Conservation (phyloP, 108 stramenopile genomes). For the Fistulifera solaris region DNA sequence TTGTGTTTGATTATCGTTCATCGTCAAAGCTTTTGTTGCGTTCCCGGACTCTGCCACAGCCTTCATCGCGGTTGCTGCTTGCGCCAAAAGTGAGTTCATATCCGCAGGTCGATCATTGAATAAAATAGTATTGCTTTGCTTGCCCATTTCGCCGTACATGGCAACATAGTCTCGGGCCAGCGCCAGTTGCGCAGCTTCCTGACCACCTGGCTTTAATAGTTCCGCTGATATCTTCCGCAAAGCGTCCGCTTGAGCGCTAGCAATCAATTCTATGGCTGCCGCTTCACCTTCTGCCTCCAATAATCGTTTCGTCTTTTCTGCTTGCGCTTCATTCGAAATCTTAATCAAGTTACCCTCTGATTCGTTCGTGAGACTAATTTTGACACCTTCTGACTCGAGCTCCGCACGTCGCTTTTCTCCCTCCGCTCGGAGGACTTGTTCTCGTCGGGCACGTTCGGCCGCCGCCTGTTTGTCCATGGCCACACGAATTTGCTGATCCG, state of each 20-base stretch:
- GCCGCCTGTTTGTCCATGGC: slow-evolving; percentile 99
- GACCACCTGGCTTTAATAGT: slow-evolving; percentile 55
- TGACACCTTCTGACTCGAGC: slow-evolving; percentile 90
- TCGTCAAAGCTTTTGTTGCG: too few species aligned
- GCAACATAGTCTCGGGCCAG: slow-evolving; percentile 87
- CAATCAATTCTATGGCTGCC: slow-evolving; percentile 75
- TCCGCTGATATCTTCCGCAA: slow-evolving; percentile 55
- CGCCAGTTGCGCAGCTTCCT: slow-evolving; percentile 86
- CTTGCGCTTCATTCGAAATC: slow-evolving; percentile 88
- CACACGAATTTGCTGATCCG: slow-evolving; percentile 89
- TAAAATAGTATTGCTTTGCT: slow-evolving; percentile 92
- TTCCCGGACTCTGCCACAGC: slow-evolving; percentile 10
- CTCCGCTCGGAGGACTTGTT: slow-evolving; percentile 92
- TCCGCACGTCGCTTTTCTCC: slow-evolving; percentile 88
- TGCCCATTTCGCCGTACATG: slow-evolving; percentile 97
- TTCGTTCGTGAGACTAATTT: slow-evolving; percentile 91
- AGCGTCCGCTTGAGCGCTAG: slow-evolving; percentile 85
- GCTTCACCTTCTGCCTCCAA: slow-evolving; percentile 90
- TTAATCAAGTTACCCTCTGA: slow-evolving; percentile 93
- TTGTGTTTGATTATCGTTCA: too few species aligned
- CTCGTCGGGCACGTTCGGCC: slow-evolving; percentile 88
- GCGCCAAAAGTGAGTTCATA: slow-evolving; percentile 75
- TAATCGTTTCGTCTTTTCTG: slow-evolving; percentile 64
- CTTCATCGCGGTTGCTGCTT: slow-evolving; percentile 62
- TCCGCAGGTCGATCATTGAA: slow-evolving; percentile 93